Evolutionary conservation across 306 rosid species (phyloP).

Genomic region (Chamaecrista fasciculata): DNA sequence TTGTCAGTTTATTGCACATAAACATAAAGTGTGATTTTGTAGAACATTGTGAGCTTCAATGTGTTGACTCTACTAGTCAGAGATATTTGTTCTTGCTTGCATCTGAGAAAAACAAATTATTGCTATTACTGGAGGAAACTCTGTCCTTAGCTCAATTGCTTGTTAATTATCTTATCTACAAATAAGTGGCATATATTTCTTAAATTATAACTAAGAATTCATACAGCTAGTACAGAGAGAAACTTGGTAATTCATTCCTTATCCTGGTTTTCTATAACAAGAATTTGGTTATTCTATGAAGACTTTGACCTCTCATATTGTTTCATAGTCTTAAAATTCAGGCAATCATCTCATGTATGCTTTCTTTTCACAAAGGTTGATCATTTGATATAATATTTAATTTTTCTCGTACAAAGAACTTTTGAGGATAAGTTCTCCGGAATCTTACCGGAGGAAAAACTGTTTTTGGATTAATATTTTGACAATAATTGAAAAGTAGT

Average conservation of each 20-base stretch:
- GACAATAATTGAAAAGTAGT: too few relatives aligned
- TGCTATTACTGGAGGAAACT: neutral
- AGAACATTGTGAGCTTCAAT: neutral
- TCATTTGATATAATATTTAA: neutral
- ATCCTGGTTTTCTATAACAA: neutral
- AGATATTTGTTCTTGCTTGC: neutral
- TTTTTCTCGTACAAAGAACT: neutral
- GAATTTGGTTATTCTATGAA: too few relatives aligned
- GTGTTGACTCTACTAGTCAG: conserved; percentile 15
- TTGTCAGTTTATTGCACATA: conserved; percentile 1
- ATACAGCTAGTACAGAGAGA: neutral
- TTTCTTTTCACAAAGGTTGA: neutral
- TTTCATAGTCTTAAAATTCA: too few relatives aligned
- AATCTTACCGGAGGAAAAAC: neutral
- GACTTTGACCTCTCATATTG: too few relatives aligned
- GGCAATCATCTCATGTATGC: too few relatives aligned
- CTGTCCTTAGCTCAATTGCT: neutral
- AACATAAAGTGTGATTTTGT: conserved; percentile 17
- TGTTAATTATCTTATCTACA: neutral
- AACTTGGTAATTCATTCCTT: neutral
- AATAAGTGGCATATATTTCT: neutral
- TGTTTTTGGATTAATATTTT: neutral
- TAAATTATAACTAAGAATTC: neutral
- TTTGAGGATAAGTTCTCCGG: neutral
- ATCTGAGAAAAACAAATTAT: neutral